Base-by-base conservation (phyloP, 805 yeast genomes). In the Aciculoconidium aculeatum region DNA sequence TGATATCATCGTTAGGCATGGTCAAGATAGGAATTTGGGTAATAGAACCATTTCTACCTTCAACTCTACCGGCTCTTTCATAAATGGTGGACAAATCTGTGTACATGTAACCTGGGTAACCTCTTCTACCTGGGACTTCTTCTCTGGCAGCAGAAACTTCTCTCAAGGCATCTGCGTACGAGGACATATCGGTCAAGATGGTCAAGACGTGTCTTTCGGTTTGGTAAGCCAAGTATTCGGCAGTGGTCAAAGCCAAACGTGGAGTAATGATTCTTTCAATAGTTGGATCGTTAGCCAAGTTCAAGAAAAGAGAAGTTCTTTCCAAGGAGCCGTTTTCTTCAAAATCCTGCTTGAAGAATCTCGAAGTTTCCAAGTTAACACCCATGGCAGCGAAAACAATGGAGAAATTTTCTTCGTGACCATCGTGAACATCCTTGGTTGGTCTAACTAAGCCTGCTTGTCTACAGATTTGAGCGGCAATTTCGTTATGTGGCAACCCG, bases 61-160 rank as follows among this genome's bases (percentile, higher is more conserved):
- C 98, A 40, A 92, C 97, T 72, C 99, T 84, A 61, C 99, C 99
- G 25, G 99, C 99, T 72, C 99, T 85, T 70, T 92, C 99, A 63
- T 92, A 92, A 53, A 92, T 87, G 30, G 97, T 92, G 29, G 97
- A 85, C 72, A 92, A 85, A 80, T 92, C 99, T 27, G 99, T 92
- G 70, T 92, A 92, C 99, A 92, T 92, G 65, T 92, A 92, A 83
- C 99, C 99, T 42, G 99, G 99, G 65, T 92, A 92, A 73, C 99
- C 99, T 80, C 99, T 87, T 77, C 99, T 87, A 74, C 99, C 99
- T 57, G 98, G 98, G 26, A 92, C 98, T 69, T 94, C 98, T 67
- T 92, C 99, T 74, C 99, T 87, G 27, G 99, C 99, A 39, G 99
- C 98, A 41, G 96, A 87, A 29, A 92, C 98, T 70, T 92, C 99